These are phyloP conservation scores for Pinus tabuliformis DNA, from an alignment of 75 land plant genomes.

Conservation along the genomic window DNA sequence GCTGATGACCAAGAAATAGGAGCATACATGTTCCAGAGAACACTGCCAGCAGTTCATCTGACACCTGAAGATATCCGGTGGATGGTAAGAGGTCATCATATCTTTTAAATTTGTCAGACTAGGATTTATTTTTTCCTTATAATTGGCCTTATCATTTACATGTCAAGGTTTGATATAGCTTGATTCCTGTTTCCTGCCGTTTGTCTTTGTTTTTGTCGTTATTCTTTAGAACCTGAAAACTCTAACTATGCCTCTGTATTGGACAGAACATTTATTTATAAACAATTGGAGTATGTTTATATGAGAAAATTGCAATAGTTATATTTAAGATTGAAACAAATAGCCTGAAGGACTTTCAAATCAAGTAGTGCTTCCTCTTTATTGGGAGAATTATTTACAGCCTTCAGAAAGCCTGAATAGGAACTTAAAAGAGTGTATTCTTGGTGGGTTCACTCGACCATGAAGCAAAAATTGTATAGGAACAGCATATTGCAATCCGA, in stretches of 20 bases:
- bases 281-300: background rate
- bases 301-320: background rate
- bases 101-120: background rate
- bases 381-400: background rate
- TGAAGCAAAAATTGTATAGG: background rate
- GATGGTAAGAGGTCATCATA: slow-evolving; percentile 62
- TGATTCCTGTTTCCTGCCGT: background rate
- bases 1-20: slow-evolving; percentile 96
- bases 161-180: background rate
- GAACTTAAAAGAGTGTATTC: background rate
- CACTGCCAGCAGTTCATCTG: slow-evolving; percentile 79
- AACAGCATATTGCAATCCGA: background rate
- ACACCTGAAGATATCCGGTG: slow-evolving; percentile 92
- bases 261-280: background rate
- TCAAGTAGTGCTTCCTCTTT: background rate
- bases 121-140: background rate
- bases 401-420: background rate
- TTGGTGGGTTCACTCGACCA: background rate
- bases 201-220: background rate
- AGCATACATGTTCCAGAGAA: slow-evolving; percentile 93
- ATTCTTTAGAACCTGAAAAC: background rate
- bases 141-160: background rate
- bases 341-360: background rate
- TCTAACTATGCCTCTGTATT: background rate
- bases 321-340: background rate